Base-by-base conservation (phyloP, 345 rosid species). In the Euphorbia pulcherrima region DNA sequence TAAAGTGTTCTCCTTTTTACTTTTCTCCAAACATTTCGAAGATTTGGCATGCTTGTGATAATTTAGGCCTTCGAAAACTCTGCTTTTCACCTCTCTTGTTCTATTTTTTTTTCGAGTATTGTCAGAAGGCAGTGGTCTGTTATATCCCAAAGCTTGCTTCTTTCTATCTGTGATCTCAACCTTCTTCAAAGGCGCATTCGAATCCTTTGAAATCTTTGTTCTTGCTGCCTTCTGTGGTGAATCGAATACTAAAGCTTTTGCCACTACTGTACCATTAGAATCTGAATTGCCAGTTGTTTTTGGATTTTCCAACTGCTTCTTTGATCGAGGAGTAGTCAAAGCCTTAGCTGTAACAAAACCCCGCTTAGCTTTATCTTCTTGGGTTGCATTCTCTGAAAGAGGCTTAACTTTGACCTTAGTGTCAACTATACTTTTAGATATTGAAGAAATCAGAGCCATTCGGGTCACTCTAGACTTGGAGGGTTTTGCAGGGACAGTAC, bases 81-180 rank as follows among this genome's bases (percentile, higher is more conserved):
- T 81, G 81, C 99, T 92, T 70, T 88, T 92, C 73, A 92, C 96
- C 81, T 88, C 93, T 61, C 97, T 75, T 52, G 79, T 84, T 77
- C 81, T 77, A 17, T 75, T 46, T 59, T 79, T 84, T 58, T 72
- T 90, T 74, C 73, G 82, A 61, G 82, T 50, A 67, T 78, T 39
- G 44, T 73, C 86, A 28, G 74, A 55, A 52, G 81, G 73, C 62
- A 41, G 41, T 41, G 59, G 70, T 68, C 68, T 77, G 44, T 72
- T 70, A 67, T 14, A 63, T 46, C 72, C 81, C 41, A 80, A 69
- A 29, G 55, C 12, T 59, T 68, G 75, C 60, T 75, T 86, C 82
- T 75, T 87, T 71, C 68, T 84, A 48, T 64, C 64, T 16, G 72
- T 75, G 62, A 83, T 79, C 77, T 85, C 92, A 61, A 89, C 88